Conservation (phyloP, 768 basidiomycete genomes). For the Russula vinacea region DNA sequence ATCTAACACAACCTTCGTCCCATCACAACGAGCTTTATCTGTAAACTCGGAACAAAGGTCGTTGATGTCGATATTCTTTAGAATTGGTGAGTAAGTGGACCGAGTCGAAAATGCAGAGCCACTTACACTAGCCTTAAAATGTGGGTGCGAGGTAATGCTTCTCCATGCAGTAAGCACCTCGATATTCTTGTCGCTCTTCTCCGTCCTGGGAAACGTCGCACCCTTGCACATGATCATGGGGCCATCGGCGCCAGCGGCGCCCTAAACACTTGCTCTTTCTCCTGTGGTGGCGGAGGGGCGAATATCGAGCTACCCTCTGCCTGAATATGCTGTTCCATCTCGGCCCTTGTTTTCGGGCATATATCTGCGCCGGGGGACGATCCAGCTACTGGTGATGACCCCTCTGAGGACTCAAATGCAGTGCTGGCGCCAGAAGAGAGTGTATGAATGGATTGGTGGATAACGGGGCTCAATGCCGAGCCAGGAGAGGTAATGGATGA, state of each 20-base stretch:
- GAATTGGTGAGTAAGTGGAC: not conserved
- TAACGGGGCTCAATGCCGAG: conserved; percentile 51
- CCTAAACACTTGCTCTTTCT: conserved; percentile 36
- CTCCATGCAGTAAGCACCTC: conserved; percentile 79
- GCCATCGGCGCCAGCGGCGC: conserved; percentile 45
- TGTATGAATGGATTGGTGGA: conserved; percentile 41
- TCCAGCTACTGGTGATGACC: conserved; percentile 25
- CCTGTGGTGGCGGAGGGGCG: conserved; percentile 32
- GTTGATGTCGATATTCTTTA: conserved; percentile 73
- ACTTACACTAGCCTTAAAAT: conserved; percentile 62
- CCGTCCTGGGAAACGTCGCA: conserved; percentile 63
- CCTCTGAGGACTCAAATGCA: conserved; percentile 29
- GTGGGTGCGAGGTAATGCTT: conserved; percentile 67
- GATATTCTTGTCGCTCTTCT: conserved; percentile 67
- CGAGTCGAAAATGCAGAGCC: not conserved
- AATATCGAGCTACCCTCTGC: conserved; percentile 63
- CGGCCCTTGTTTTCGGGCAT: conserved; percentile 57
- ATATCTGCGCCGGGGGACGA: conserved; percentile 24
- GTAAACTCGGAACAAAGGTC: conserved; percentile 77
- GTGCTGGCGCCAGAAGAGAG: conserved; percentile 26
- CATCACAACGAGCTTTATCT: conserved; percentile 79
- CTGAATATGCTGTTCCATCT: conserved; percentile 50
- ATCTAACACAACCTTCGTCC: conserved; percentile 75
- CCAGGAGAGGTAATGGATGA: conserved; percentile 40
- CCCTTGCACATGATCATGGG: conserved; percentile 65